phyloP scores from a whole-genome alignment of 2,329 filamentous ascomycete genomes.

The Emydomyces testavorans region DNA sequence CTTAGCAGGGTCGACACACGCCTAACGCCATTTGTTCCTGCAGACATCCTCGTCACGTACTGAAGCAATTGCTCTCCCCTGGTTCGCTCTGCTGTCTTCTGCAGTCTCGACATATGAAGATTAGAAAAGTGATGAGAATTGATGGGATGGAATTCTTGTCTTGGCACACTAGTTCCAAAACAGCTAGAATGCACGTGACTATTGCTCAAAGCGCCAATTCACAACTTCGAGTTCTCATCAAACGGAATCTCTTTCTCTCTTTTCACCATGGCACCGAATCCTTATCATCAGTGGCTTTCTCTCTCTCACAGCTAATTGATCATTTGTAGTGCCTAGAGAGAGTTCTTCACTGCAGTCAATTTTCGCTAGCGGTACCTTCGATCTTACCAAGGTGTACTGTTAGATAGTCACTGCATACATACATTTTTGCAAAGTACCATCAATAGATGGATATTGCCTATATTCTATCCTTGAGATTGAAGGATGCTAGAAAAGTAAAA shows the following conservation, averaged over 20 bases:
- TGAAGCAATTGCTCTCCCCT: conserved; percentile 6
- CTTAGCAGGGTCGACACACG: conserved; percentile 31
- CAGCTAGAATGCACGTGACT: conserved; percentile 22
- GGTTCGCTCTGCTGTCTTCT: conserved; percentile 3
- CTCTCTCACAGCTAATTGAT: conserved; percentile 66
- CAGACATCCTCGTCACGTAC: conserved; percentile 26
- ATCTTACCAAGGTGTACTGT: conserved; percentile 65
- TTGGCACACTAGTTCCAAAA: conserved; percentile 21
- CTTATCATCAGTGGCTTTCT: conserved; percentile 86
- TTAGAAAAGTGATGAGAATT: conserved; percentile 2
- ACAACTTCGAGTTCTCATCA: conserved; percentile 13
- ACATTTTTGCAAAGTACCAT: neutral
- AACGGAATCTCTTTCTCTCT: conserved; percentile 26
- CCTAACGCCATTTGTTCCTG: conserved; percentile 33
- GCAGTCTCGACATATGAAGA: neutral
- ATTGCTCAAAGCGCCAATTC: neutral
- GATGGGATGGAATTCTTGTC: conserved; percentile 12
- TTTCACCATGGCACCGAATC: conserved; percentile 58
- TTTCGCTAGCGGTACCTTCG: conserved; percentile 97
- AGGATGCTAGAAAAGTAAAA: neutral
- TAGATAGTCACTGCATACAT: conserved; percentile 95
- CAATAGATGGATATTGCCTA: neutral
- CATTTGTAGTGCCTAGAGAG: conserved; percentile 87
- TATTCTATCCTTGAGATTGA: neutral
- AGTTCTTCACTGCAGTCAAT: conserved; percentile 60